phyloP scores from a whole-genome alignment of 179 eudicot genomes.

The Pouteria campechiana region DNA sequence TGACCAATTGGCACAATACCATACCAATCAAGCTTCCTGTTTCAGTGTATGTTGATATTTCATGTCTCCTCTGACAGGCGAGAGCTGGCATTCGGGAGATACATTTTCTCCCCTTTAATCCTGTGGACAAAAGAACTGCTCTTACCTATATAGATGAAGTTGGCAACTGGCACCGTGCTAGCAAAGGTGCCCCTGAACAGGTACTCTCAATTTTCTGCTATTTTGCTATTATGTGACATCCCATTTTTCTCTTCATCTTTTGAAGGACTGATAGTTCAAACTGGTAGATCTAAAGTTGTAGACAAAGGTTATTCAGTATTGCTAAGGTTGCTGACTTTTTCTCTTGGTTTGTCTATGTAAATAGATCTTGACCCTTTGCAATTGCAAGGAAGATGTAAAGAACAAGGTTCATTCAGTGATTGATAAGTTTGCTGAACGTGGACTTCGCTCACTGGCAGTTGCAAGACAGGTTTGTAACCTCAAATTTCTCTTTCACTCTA shows the following conservation, averaged over 20 bases:
- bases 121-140: conserved; percentile 80
- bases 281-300: too few species aligned
- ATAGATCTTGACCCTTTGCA: conserved; percentile 56
- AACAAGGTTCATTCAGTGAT: conserved; percentile 57
- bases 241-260: neutral
- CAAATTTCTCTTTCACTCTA: neutral
- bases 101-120: conserved; percentile 77
- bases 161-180: conserved; percentile 63
- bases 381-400: conserved; percentile 47
- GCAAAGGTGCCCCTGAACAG: conserved; percentile 93
- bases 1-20: too few species aligned
- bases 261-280: too few species aligned
- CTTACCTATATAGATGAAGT: conserved; percentile 48
- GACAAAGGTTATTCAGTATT: too few species aligned
- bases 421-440: conserved; percentile 66
- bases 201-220: conserved; percentile 6
- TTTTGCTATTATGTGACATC: neutral
- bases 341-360: neutral
- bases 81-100: conserved; percentile 70
- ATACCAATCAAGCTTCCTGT: too few species aligned
- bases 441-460: conserved; percentile 65
- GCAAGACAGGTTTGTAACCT: conserved; percentile 53
- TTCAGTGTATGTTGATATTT: neutral
- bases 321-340: too few species aligned
- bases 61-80: conserved; percentile 27